These are phyloP conservation scores for Sporisorium sorghi DNA, from an alignment of 1,284 basidiomycete genomes.

Conservation along the genomic window DNA sequence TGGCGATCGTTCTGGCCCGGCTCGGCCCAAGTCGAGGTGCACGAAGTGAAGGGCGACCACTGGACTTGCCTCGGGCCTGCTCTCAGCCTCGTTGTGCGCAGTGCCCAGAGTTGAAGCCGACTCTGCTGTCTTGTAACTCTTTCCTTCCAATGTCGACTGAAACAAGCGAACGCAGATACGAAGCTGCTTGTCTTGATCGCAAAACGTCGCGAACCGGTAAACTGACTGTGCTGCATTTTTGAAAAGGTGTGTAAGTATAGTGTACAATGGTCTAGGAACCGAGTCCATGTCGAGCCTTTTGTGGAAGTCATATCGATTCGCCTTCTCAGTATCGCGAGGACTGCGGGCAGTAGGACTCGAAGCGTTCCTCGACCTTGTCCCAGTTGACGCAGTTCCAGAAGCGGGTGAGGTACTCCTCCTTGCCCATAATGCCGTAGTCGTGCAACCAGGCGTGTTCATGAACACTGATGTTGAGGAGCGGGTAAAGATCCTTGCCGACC, in stretches of 20 bases:
- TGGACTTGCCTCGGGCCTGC: conserved; percentile 36
- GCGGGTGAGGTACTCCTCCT: conserved; percentile 85
- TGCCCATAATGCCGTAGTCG: conserved; percentile 92
- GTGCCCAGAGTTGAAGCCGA: neutral
- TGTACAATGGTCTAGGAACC: conserved; percentile 30
- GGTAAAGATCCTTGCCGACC: conserved; percentile 76
- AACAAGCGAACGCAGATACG: conserved; percentile 2
- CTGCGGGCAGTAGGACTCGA: conserved; percentile 49
- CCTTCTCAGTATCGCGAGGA: conserved; percentile 28
- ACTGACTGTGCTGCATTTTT: conserved; percentile 24
- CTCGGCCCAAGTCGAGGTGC: conserved; percentile 9
- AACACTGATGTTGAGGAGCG: conserved; percentile 85
- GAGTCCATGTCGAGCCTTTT: neutral
- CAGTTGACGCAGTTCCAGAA: conserved; percentile 93
- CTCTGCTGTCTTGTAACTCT: neutral
- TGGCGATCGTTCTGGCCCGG: conserved; percentile 36
- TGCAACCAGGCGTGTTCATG: conserved; percentile 92
- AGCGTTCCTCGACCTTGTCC: conserved; percentile 70
- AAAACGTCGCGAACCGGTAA: no score
- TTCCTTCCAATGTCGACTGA: neutral
- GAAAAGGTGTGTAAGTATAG: conserved; percentile 15
- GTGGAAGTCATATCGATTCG: no score
- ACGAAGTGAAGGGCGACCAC: conserved; percentile 36
- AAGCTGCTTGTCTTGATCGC: no score
- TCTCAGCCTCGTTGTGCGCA: conserved; percentile 20